Evolutionary conservation across 1,284 basidiomycete genomes (phyloP), one percentile per base, ranked within the genome.

Genomic region (Singerocomus rubriflavus): DNA sequence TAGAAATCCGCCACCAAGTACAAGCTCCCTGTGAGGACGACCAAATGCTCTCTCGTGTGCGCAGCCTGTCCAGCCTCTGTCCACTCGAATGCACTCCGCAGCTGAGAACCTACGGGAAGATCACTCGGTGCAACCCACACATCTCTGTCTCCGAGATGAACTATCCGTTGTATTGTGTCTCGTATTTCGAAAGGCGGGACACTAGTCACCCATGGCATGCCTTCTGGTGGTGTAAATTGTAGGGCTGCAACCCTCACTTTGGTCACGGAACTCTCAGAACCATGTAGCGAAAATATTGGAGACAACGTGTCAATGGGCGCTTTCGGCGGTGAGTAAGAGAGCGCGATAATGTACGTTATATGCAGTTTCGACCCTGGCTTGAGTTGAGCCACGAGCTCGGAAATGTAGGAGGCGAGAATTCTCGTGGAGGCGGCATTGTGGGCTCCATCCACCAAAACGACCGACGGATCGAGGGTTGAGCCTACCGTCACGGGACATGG

Each of bases 1-100:
- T 94, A 95, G 51, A 92, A 82, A 72, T 96, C 93, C 14, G 91
- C 91, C 3, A 93, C 88, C 40, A 95, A 78, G 70, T 96, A 97
- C 60, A 96, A 66, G 67, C 93, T 97, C 25, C 93, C 93, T n/a
- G 91, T 87, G 1, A 95, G 64, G 6, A 94, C 78, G 0, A 86
- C 76, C 51, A 89, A 60, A 26, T 72, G 70, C 60, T 62, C 53
- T 46, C 52, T 46, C 46, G 48, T 11, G 40, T 33, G 29, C 27
- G 44, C 26, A 45, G 45, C 39, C 13, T 49, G 58, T 35, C 29
- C 39, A 13, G 47, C 38, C 27, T 72, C 69, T 21, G 73, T 70
- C 80, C 79, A 82, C 42, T 69, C 59, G 44, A 84, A 63, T 3
- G 79, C 74, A 11, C 63, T 51, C 50, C 58, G 46, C 55, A 73